Base-by-base conservation (phyloP, 495 filamentous ascomycete species). In the Neurospora sp. region DNA sequence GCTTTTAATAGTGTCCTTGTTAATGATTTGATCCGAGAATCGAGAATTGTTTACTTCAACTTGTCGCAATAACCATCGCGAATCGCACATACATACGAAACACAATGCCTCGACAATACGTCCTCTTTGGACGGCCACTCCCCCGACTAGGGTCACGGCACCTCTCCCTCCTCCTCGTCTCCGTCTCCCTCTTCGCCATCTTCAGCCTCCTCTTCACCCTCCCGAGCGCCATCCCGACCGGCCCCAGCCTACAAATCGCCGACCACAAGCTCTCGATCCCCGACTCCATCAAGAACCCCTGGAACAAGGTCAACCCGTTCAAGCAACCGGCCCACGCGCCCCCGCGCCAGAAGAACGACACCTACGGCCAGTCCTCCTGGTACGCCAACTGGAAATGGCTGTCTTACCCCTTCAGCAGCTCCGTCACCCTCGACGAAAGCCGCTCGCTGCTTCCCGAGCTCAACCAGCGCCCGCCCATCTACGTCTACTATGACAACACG, bases 381-480 rank as follows among this genome's bases (percentile, higher is more conserved):
- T 93, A 93, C 81, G 90, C 86, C 73, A 90, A 96, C 79, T 94
- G 89, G 89, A 91, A 90, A 78, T 98, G 95, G 95, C 82, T 92
- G 73, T 79, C 79, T 12, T 90, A 91, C 73, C 94, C 94, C 16
- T 98, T 97, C 81, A 97, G 94, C 45, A 93, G 89, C 39, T 87
- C 89, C 38, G 87, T 96, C 68, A 96, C 94, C 0, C 86, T 93
- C 41, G 94, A 97, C 75, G 94, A 97, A 81, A 89, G 90, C 73
- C 86, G 94, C 65, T 90, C 92, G n/a, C 89, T 97, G 71, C 89
- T 99, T 4, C 96, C 96, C 71, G 91, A 94, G 4, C 80, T 94
- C n/a, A 79, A 74, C 31, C 83, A 88, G 44, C 88, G 95, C 39
- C 89, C 91, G 20, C 87, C 89, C n/a, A 89, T 98, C 61, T 98